Evolutionary conservation across 805 yeast genomes (phyloP).

Genomic region (Kregervanrija pseudodelftensis): DNA sequence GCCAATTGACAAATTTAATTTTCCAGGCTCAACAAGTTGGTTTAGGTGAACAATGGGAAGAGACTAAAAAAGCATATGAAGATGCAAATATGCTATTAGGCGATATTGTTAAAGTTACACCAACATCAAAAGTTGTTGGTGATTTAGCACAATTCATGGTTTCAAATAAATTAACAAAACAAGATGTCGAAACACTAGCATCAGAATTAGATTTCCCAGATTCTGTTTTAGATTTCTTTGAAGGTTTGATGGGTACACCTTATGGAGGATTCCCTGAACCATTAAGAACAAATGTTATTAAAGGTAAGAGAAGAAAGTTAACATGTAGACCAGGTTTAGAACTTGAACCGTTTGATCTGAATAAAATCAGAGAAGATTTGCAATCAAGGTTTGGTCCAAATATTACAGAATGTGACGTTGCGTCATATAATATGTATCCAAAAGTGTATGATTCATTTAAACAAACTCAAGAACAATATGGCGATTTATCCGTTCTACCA

Average conservation of each 20-base stretch:
- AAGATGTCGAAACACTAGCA: slow-evolving; percentile 85
- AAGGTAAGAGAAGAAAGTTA: slow-evolving; percentile 88
- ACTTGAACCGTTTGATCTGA: slow-evolving; percentile 78
- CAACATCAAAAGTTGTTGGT: slow-evolving; percentile 99
- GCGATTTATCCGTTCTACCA: slow-evolving; percentile 92
- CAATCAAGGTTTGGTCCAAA: slow-evolving; percentile 63
- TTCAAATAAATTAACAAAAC: slow-evolving; percentile 77
- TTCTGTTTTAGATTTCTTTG: slow-evolving; percentile 96
- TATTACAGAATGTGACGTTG: slow-evolving; percentile 84
- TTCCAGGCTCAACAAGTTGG: slow-evolving; percentile 99
- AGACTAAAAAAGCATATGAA: slow-evolving; percentile 90
- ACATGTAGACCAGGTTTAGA: slow-evolving; percentile 87
- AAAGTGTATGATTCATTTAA: slow-evolving; percentile 89
- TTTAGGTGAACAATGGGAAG: slow-evolving; percentile 92
- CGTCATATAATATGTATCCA: slow-evolving; percentile 96
- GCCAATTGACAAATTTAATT: slow-evolving; percentile 93
- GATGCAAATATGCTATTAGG: slow-evolving; percentile 89
- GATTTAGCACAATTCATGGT: slow-evolving; percentile 99
- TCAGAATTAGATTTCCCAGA: slow-evolving; percentile 95
- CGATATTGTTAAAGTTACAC: slow-evolving; percentile 97
- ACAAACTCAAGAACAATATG: slow-evolving; percentile 66
- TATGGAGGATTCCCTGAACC: slow-evolving; percentile 99
- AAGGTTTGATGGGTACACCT: slow-evolving; percentile 99
- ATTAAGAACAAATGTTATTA: slow-evolving; percentile 80
- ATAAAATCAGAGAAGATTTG: slow-evolving; percentile 64